Percentiles rank a stretch among this genome's conserved stretches.
These are phyloP conservation scores for Trichocladium antarcticum DNA, from an alignment of 495 filamentous ascomycete species.

Conservation along the genomic window DNA sequence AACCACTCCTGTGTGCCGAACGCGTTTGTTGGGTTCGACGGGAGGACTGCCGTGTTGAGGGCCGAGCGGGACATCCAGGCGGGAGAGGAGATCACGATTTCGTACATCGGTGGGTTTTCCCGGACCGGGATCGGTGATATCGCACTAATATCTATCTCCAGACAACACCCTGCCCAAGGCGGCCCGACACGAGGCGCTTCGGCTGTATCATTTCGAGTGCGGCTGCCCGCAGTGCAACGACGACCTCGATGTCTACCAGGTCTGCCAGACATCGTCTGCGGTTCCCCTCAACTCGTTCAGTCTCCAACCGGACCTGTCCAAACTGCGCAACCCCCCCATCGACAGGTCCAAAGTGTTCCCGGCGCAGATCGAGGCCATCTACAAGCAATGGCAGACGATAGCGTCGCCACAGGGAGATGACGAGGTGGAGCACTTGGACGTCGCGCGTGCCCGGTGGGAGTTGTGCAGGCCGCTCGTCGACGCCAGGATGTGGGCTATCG, in stretches of 20 bases:
- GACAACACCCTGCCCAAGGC: slow-evolving; percentile 26
- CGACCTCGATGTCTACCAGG: slow-evolving; percentile 37
- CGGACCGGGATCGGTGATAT: not conserved
- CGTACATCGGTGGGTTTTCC: slow-evolving; percentile 38
- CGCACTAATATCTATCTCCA: slow-evolving; percentile 11
- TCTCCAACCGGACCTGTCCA: slow-evolving; percentile 17
- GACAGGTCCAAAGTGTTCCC: slow-evolving; percentile 16
- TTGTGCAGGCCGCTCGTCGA: slow-evolving; percentile 28
- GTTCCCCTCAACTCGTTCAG: slow-evolving; percentile 30
- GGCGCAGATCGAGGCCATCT: slow-evolving; percentile 15
- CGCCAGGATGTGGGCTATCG: slow-evolving; percentile 30
- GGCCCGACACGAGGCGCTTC: slow-evolving; percentile 25
- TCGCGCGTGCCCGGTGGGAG: slow-evolving; percentile 24
- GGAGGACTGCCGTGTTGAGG: slow-evolving; percentile 31
- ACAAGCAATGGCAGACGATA: slow-evolving; percentile 13
- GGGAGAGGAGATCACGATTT: slow-evolving; percentile 41
- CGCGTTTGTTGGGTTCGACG: slow-evolving; percentile 37
- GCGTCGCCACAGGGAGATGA: not conserved
- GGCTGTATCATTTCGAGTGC: slow-evolving; percentile 36
- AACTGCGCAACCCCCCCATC: slow-evolving; percentile 16
- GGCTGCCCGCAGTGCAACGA: slow-evolving; percentile 31
- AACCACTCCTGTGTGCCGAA: slow-evolving; percentile 47
- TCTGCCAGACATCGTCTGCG: slow-evolving; percentile 26
- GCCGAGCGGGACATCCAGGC: slow-evolving; percentile 31
- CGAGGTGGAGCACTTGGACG: slow-evolving; percentile 5